Percentiles rank a stretch among this genome's conserved stretches.
phyloP scores from a whole-genome alignment of 257 asterid genomes.

The Solanum neorickii region DNA sequence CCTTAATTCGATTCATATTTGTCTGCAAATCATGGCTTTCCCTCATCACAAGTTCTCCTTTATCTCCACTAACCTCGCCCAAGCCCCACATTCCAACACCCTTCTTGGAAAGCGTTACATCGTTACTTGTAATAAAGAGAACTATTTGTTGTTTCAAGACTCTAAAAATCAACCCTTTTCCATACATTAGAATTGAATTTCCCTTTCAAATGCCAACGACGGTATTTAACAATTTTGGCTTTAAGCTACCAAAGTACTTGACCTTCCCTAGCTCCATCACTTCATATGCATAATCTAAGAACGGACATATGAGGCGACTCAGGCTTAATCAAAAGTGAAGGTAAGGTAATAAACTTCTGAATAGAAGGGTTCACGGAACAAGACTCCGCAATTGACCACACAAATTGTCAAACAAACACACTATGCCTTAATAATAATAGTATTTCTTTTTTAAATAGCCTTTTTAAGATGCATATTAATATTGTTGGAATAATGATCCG shows the following conservation, averaged over 20 bases:
- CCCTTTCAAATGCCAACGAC: too few relatives aligned
- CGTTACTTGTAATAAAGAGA: constrained; percentile 13
- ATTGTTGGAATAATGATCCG: too few relatives aligned
- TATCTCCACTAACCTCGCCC: constrained; percentile 24
- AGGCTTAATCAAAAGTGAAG: constrained; percentile 13
- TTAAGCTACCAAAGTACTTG: too few relatives aligned
- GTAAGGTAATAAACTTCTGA: background rate
- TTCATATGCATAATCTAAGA: constrained; percentile 20
- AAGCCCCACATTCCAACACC: background rate
- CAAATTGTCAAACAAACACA: too few relatives aligned
- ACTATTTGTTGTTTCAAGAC: constrained; percentile 10
- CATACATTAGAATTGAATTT: background rate
- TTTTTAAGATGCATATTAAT: too few relatives aligned
- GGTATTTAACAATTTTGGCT: too few relatives aligned
- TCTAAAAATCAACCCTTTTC: background rate
- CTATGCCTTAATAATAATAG: too few relatives aligned
- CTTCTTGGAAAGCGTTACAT: constrained; percentile 26
- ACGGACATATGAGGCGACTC: constrained; percentile 3
- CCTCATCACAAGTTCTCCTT: constrained; percentile 25
- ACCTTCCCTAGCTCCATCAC: too few relatives aligned
- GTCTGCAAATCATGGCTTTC: constrained; percentile 42
- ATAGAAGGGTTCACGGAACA: too few relatives aligned
- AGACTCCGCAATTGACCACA: too few relatives aligned
- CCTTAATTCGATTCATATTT: constrained; percentile 22
- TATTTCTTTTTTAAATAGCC: too few relatives aligned